Percentiles rank a stretch among this genome's conserved stretches.
Evolutionary conservation across 805 yeast species (phyloP).

Genomic region (Yamadazyma laniorum): DNA sequence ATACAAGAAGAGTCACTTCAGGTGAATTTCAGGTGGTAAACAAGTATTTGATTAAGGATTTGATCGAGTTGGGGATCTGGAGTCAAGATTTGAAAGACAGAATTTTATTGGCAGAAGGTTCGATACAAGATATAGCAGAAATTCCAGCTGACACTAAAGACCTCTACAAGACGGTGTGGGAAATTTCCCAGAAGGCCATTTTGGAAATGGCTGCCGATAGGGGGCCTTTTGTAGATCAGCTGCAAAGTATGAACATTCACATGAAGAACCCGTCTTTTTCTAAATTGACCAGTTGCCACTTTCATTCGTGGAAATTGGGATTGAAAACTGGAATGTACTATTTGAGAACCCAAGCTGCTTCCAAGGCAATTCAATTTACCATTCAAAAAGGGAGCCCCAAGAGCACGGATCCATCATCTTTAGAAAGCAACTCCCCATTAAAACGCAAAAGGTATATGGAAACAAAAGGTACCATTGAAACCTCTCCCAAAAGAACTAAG

Average conservation of each 20-base stretch:
- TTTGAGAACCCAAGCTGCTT: constrained; percentile 38
- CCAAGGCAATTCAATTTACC: constrained; percentile 39
- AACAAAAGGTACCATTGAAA: constrained; percentile 13
- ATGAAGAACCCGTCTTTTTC: constrained; percentile 37
- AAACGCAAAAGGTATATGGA: constrained; percentile 24
- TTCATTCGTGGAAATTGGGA: constrained; percentile 39
- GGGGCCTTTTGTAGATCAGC: constrained; percentile 63
- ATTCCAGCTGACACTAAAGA: constrained; percentile 74
- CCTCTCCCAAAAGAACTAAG: constrained; percentile 6
- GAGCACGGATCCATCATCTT: neutral
- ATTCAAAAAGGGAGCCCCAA: constrained; percentile 19
- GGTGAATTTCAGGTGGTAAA: constrained; percentile 95
- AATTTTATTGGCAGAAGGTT: constrained; percentile 76
- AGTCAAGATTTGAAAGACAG: constrained; percentile 71
- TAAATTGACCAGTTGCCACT: constrained; percentile 44
- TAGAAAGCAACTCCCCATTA: constrained; percentile 6
- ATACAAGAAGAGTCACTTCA: constrained; percentile 84
- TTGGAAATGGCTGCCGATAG: constrained; percentile 86
- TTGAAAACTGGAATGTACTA: constrained; percentile 42
- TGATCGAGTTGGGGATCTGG: constrained; percentile 84
- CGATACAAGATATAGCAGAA: constrained; percentile 70
- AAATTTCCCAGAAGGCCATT: constrained; percentile 78
- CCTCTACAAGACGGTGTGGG: constrained; percentile 96
- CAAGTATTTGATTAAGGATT: constrained; percentile 77
- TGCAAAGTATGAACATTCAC: constrained; percentile 46